These are phyloP conservation scores for Chalaropsis thielavioides DNA, from an alignment of 2,329 filamentous ascomycete genomes.

Conservation along the genomic window DNA sequence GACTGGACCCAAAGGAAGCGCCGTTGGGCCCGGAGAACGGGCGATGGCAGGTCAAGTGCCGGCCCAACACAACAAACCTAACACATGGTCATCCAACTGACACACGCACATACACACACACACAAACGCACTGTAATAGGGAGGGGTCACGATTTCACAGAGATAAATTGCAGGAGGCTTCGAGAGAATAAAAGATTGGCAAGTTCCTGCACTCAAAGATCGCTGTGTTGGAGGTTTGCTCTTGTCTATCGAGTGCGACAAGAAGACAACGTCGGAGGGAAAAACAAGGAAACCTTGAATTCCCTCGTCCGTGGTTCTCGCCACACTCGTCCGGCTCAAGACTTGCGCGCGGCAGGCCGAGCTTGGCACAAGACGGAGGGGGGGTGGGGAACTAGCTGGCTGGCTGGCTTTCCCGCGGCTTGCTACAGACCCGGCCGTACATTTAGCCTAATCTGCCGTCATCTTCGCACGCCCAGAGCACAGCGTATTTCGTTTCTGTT, in stretches of 20 bases:
- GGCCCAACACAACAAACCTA: no score
- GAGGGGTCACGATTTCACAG: conserved; percentile 14
- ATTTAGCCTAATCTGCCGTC: no score
- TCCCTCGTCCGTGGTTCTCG: not conserved
- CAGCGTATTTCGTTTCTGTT: not conserved
- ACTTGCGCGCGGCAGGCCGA: conserved; percentile 11
- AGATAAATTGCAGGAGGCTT: conserved; percentile 18
- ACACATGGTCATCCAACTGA: no score
- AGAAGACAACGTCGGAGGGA: not conserved
- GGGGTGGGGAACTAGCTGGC: not conserved
- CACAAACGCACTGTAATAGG: not conserved
- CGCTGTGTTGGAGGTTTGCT: conserved; percentile 14
- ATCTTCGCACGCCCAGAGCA: no score
- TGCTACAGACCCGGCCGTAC: not conserved
- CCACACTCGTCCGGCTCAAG: conserved; percentile 14
- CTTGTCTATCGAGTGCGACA: conserved; percentile 12
- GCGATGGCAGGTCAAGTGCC: no score
- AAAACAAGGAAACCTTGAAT: not conserved
- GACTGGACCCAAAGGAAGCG: no score
- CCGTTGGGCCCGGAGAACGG: no score
- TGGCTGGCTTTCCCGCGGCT: not conserved
- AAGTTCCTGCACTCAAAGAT: conserved; percentile 18
- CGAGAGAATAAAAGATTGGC: conserved; percentile 8
- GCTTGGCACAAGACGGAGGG: conserved; percentile 16
- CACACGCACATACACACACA: no score